Evolutionary conservation across 768 basidiomycete species (phyloP), one percentile per base, ranked within the genome.

Genomic region (Auricularia auricula-judae): DNA sequence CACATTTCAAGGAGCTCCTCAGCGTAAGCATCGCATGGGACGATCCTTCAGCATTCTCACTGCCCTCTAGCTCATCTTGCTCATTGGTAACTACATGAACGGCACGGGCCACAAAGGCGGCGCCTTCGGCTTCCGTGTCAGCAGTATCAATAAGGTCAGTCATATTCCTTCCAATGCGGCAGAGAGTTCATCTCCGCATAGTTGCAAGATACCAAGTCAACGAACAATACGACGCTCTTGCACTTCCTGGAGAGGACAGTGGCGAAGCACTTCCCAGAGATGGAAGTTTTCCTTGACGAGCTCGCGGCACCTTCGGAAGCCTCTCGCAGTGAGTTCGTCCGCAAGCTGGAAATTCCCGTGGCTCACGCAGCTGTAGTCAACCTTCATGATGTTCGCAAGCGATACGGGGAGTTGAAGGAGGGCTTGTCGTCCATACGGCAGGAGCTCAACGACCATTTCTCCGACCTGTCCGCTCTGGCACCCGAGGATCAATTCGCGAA

Each of bases 21-120:
- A 93, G 85, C 67, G 93, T 93, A 70, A 66, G 83, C 71, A 3
- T 12, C 2, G 10, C 23, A n/a, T 58, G 4, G 18, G n/a, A 58
- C 56, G 39, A 36, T 53, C 16, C 63, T 23, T 35, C 54, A 21
- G 44, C 16, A 4, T 54, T 3, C 60, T 65, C n/a, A 14, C 33
- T 23, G 35, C 29, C n/a, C 11, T 54, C 21, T 63, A 88, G 88
- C 83, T 99, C 51, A 97, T 98, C 68, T 86, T 99, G 14, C 81
- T 95, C 69, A 85, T 99, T 68, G 96, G 96, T 53, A 99, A 99
- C 74, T 99, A 93, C 74, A 94, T 98, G 88, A 99, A 99, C 72
- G 93, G 94, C 4, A 89, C 93, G 63, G 93, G 95, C 63, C 83
- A 93, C 70, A 97, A 96, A 74, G 96, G 96, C 64, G 95, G 95